A percentile compares a stretch with the other conserved stretches of the same genome.
phyloP scores from a whole-genome alignment of 2,329 filamentous ascomycete species.

The Apiospora sp. region DNA sequence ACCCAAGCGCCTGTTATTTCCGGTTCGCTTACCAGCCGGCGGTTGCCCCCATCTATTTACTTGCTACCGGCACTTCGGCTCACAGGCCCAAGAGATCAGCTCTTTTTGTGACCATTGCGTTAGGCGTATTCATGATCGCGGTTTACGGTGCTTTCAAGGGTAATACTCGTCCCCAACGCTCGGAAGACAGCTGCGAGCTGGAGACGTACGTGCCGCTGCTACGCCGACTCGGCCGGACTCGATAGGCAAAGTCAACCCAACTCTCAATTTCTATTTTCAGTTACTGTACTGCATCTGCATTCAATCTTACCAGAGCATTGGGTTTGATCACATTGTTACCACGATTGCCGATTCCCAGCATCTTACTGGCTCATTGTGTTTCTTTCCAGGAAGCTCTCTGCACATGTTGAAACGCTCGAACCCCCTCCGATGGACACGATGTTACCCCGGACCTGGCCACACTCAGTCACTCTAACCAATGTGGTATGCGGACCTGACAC shows the following conservation, averaged over 20 bases:
- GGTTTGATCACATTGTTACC: not conserved
- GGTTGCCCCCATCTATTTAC: not conserved
- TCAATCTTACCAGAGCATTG: not conserved
- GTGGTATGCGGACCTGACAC: constrained; percentile 15
- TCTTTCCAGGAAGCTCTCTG: not conserved
- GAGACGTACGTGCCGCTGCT: not conserved
- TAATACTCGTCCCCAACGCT: not conserved
- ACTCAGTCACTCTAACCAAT: not conserved
- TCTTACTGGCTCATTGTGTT: not conserved
- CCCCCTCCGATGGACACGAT: not conserved
- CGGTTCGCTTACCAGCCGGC: not conserved
- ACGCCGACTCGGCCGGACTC: not conserved
- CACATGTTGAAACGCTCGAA: not conserved
- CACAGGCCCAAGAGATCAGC: not conserved
- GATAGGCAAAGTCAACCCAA: not conserved
- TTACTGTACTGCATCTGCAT: not conserved
- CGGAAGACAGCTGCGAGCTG: not conserved
- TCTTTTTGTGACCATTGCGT: not conserved
- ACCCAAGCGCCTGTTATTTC: constrained; percentile 13
- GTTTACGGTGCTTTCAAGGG: not conserved
- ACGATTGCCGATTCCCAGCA: constrained; percentile 2
- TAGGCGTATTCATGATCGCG: not conserved
- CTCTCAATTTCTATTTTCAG: not conserved
- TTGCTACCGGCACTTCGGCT: not conserved
- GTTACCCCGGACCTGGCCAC: not conserved